These are phyloP conservation scores for Climacium dendroides DNA, from an alignment of 225 moss, liverwort and hornwort genomes.

Conservation along the genomic window DNA sequence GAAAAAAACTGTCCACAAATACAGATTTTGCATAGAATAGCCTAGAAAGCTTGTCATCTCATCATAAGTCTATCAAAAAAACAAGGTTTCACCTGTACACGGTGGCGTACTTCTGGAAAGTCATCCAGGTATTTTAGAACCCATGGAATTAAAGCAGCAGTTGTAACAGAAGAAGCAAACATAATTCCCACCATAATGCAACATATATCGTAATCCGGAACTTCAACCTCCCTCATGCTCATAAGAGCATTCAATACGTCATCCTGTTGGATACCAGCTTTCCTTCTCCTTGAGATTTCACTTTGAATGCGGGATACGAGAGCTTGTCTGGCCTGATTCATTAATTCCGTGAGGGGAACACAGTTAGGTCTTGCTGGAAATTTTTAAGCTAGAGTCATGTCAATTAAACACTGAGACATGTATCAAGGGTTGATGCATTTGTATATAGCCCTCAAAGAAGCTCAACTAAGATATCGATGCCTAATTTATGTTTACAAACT, in stretches of 20 bases:
- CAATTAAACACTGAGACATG: background rate
- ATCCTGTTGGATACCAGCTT: background rate
- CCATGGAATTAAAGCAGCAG: background rate
- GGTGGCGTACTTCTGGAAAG: background rate
- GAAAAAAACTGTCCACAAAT: background rate
- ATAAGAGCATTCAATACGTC: background rate
- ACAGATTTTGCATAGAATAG: background rate
- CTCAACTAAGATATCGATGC: background rate
- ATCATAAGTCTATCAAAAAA: no score
- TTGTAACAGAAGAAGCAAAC: background rate
- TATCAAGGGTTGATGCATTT: background rate
- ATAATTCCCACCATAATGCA: background rate
- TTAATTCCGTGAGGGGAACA: background rate
- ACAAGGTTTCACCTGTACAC: background rate
- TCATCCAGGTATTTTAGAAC: conserved; percentile 3
- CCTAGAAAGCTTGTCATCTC: background rate
- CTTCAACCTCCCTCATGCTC: background rate
- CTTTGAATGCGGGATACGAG: background rate
- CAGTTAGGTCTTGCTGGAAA: background rate
- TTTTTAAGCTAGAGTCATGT: background rate
- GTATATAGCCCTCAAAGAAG: background rate
- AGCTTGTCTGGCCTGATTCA: background rate
- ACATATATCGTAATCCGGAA: background rate
- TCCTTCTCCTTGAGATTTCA: background rate
- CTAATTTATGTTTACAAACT: background rate